phyloP scores from a whole-genome alignment of 2,329 filamentous ascomycete species.

The Monosporascus sp. region DNA sequence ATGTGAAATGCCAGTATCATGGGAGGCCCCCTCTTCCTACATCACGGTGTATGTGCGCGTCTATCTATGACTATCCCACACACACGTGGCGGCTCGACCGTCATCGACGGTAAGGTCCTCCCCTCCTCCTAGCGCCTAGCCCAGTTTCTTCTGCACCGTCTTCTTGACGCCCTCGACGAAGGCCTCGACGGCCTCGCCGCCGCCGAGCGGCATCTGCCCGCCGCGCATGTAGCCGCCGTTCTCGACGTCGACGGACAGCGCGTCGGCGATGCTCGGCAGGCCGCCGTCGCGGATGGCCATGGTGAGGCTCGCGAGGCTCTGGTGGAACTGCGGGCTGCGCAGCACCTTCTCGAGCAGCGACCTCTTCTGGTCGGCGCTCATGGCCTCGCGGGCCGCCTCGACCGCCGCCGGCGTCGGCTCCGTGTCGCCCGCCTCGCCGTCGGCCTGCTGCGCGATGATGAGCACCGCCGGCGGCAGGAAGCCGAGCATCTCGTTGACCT shows the following conservation, averaged over 20 bases:
- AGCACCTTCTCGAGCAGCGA: slow-evolving; percentile 75
- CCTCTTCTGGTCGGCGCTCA: slow-evolving; percentile 74
- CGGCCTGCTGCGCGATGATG: slow-evolving; percentile 66
- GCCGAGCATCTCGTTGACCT: slow-evolving; percentile 69
- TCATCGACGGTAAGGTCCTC: not conserved
- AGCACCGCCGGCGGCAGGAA: slow-evolving; percentile 77
- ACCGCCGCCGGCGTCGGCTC: slow-evolving; percentile 66
- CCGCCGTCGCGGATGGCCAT: slow-evolving; percentile 87
- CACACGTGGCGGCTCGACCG: not conserved
- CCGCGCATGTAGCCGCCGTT: slow-evolving; percentile 79
- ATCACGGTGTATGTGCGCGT: too few species aligned
- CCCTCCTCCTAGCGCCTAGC: not conserved
- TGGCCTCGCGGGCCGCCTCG: slow-evolving; percentile 67
- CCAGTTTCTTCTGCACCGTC: slow-evolving; percentile 57
- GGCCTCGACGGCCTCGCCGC: slow-evolving; percentile 81
- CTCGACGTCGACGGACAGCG: slow-evolving; percentile 72
- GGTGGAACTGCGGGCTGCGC: slow-evolving; percentile 83
- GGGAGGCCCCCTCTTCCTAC: too few species aligned
- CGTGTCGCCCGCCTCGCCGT: slow-evolving; percentile 49
- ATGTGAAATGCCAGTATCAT: too few species aligned
- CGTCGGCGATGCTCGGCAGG: slow-evolving; percentile 82
- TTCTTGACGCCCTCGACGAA: slow-evolving; percentile 88
- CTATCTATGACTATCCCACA: too few species aligned
- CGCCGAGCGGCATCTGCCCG: slow-evolving; percentile 78
- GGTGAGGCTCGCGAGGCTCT: slow-evolving; percentile 79